Percentiles rank a stretch among this genome's conserved stretches.
These are phyloP conservation scores for Olyra latifolia DNA, from an alignment of 176 grass and related monocot species.

Conservation along the genomic window DNA sequence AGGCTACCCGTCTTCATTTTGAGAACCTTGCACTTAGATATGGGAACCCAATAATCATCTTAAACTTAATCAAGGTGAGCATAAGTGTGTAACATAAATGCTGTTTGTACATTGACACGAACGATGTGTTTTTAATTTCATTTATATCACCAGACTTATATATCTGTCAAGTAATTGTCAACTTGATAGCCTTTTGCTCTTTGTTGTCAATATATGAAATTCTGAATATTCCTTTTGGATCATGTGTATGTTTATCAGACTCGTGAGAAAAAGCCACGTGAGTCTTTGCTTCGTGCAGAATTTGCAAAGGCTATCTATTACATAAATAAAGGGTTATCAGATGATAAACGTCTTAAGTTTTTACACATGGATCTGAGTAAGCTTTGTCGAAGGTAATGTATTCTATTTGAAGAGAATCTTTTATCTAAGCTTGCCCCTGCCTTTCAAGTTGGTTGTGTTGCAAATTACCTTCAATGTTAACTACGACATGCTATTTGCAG, in stretches of 20 bases:
- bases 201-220: conserved; percentile 31
- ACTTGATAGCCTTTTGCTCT: conserved; percentile 10
- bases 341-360: conserved; percentile 72
- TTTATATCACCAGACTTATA: conserved; percentile 7
- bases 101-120: conserved; percentile 7
- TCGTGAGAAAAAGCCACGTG: conserved; percentile 94
- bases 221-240: conserved; percentile 33
- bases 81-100: not conserved
- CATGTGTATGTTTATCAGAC: conserved; percentile 58
- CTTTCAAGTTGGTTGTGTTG: conserved; percentile 18
- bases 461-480: conserved; percentile 20
- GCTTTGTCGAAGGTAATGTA: conserved; percentile 75
- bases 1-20: conserved; percentile 86
- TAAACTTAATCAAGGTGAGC: conserved; percentile 98
- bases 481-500: conserved; percentile 46
- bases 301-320: conserved; percentile 88
- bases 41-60: conserved; percentile 90
- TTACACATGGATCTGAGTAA: conserved; percentile 99
- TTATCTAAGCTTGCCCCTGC: conserved; percentile 4
- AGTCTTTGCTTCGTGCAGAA: conserved; percentile 86
- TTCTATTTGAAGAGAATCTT: conserved; percentile 6
- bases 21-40: conserved; percentile 96
- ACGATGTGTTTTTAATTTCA: not conserved
- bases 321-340: conserved; percentile 78
- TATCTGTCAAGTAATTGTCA: conserved; percentile 9